Percentiles rank a stretch among this genome's conserved stretches.
phyloP scores from a whole-genome alignment of 345 rosid genomes.

The Kandelia obovata region DNA sequence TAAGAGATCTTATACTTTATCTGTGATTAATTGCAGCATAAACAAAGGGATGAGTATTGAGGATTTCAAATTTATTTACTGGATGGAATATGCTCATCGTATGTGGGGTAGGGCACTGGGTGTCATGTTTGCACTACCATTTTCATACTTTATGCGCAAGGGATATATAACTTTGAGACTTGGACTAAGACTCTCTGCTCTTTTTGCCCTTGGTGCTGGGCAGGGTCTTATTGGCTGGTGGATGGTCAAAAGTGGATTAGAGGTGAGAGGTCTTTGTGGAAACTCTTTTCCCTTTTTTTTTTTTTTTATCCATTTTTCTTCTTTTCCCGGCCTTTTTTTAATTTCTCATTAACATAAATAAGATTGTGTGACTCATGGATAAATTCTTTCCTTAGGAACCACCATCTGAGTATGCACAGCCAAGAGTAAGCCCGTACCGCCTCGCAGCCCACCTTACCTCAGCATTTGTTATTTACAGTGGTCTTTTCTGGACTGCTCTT shows the following conservation, averaged over 20 bases:
- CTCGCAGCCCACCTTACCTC: conserved; percentile 96
- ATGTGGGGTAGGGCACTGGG: conserved; percentile 99
- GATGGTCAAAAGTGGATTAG: conserved; percentile 99
- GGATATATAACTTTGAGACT: conserved; percentile 78
- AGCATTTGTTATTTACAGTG: conserved; percentile 82
- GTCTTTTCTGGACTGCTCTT: conserved; percentile 92
- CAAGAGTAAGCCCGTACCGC: conserved; percentile 91
- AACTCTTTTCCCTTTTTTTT: background rate
- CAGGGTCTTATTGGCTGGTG: conserved; percentile 99
- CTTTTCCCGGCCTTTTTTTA: background rate
- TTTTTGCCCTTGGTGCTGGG: conserved; percentile 94
- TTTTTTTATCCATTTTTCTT: background rate
- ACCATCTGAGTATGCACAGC: conserved; percentile 73
- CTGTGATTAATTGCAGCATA: conserved; percentile 42
- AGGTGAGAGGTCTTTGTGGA: conserved; percentile 42
- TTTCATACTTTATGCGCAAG: conserved; percentile 84
- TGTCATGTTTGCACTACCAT: conserved; percentile 94
- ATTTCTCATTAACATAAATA: background rate
- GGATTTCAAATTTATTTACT: conserved; percentile 90
- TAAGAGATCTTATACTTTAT: background rate
- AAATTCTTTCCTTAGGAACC: conserved; percentile 61
- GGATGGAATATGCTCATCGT: conserved; percentile 98
- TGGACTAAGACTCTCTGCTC: conserved; percentile 70
- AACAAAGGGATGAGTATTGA: conserved; percentile 91
- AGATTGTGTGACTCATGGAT: conserved; percentile 14